Base-by-base conservation (phyloP, 2,329 filamentous ascomycete species). In the Gaeumannomyces sp. region DNA sequence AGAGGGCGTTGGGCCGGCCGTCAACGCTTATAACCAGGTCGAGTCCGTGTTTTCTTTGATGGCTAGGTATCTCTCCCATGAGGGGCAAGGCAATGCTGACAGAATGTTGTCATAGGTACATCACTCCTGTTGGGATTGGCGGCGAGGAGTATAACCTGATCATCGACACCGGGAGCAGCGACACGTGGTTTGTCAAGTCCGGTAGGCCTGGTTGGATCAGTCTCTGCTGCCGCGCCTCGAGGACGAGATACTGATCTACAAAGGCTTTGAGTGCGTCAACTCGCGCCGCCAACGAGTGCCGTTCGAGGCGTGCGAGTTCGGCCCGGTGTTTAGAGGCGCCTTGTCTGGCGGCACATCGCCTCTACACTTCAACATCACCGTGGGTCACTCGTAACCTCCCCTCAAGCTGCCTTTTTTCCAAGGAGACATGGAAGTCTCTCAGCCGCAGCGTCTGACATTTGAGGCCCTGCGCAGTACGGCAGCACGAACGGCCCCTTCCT, bases 141-240 rank as follows among this genome's bases (percentile, higher is more conserved):
- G 66, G 59, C 25, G 65, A 69, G 38, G 69, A 64, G 27, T 74
- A 70, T 62, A 71, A 69, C 60, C 69, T 74, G 65, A 71, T 72
- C 35, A 69, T 72, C 50, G 73, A 75, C 66, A 73, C 73, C 4
- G 72, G 72, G 19, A 72, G 72, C 66, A 72, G 70, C 62, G 70
- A 75, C 64, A 75, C 71, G 27, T 75, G 72, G 72, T 68, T 74
- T 27, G 69, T 70, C 58, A 69, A 67, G 25, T 66, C 68, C 6
- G 61, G 61, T 62, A 33, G 45, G 50, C 25, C 33, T 3, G n/a
- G 4, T 10, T 31, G 27, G 7, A n/a, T n/a, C 3, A 19, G 2
- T 10, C 11, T n/a, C 8, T 29, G 13, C 35, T 8, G 3, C 53
- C 19, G 19, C 13, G 6, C 7, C 4, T 8, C 19, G 5, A 50